Conservation (phyloP, 805 yeast species). For the Candida ulmi region DNA sequence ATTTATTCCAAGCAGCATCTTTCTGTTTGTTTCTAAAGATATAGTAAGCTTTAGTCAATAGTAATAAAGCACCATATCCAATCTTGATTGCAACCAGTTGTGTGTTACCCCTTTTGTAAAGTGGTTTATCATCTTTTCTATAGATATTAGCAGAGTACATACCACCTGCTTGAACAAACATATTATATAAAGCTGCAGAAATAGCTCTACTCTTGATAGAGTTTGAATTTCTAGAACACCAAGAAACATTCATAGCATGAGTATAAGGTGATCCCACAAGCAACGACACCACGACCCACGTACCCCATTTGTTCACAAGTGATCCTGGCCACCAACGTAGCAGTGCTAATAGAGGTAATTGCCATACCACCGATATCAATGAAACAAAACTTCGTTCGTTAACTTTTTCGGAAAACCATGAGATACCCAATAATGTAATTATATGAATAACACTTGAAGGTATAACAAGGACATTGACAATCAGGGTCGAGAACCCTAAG, state of each 20-base stretch:
- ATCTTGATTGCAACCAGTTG: no score
- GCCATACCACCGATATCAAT: constrained; percentile 26
- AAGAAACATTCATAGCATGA: constrained; percentile 48
- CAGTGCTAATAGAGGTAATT: constrained; percentile 27
- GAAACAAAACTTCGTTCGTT: constrained; percentile 26
- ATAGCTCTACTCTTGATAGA: constrained; percentile 57
- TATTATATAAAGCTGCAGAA: constrained; percentile 58
- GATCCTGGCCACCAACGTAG: constrained; percentile 35
- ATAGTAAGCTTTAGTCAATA: constrained; percentile 6
- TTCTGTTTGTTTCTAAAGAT: constrained; percentile 34
- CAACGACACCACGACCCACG: constrained; percentile 29
- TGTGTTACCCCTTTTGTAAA: constrained; percentile 53
- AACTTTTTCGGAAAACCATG: constrained; percentile 31
- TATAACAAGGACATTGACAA: constrained; percentile 45
- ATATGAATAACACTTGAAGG: constrained; percentile 40
- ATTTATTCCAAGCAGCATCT: constrained; percentile 42
- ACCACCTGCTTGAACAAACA: constrained; percentile 54
- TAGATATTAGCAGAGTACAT: constrained; percentile 56
- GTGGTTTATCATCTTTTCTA: constrained; percentile 49
- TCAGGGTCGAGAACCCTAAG: constrained; percentile 47
- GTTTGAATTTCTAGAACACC: constrained; percentile 59
- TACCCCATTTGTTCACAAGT: constrained; percentile 32
- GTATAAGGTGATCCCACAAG: constrained; percentile 37
- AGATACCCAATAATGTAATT: constrained; percentile 27
- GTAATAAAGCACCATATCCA: constrained; percentile 18